phyloP scores from a whole-genome alignment of 2,329 filamentous ascomycete genomes.

The Raffaelea albimanens region DNA sequence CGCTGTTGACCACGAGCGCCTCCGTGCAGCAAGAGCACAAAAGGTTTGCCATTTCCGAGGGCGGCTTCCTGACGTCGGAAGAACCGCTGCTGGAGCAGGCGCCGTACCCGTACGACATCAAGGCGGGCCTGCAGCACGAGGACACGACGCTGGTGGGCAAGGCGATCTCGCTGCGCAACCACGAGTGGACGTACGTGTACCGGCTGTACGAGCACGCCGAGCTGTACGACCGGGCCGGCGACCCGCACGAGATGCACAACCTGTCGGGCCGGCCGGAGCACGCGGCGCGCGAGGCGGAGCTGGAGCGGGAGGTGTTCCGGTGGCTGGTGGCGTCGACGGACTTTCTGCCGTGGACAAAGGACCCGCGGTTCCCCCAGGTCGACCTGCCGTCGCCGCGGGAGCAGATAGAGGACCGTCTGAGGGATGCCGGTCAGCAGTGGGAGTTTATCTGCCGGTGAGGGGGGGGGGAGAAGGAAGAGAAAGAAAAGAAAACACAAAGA shows the following conservation, averaged over 20 bases:
- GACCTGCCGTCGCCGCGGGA: background rate
- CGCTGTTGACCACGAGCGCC: conserved; percentile 13
- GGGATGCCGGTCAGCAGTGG: background rate
- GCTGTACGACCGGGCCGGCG: conserved; percentile 28
- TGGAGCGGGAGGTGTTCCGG: conserved; percentile 24
- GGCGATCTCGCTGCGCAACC: conserved; percentile 25
- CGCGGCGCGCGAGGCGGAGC: conserved; percentile 13
- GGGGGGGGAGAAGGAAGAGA: no score
- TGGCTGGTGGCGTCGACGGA: conserved; percentile 20
- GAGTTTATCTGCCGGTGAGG: background rate
- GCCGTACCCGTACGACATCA: conserved; percentile 35
- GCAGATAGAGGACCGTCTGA: background rate
- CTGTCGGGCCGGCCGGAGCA: conserved; percentile 21
- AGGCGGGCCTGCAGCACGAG: conserved; percentile 33
- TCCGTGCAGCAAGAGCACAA: conserved; percentile 19
- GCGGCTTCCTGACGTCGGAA: conserved; percentile 32
- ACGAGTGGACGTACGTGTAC: conserved; percentile 33
- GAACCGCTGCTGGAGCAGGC: conserved; percentile 34
- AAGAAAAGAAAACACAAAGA: background rate
- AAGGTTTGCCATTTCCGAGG: conserved; percentile 32
- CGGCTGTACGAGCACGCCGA: conserved; percentile 34
- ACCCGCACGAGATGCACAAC: conserved; percentile 29
- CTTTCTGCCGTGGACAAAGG: background rate
- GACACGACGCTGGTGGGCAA: conserved; percentile 33
- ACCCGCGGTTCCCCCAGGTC: background rate